These are phyloP conservation scores for Mycena sp. DNA, from an alignment of 1,284 basidiomycete species.

Conservation along the genomic window DNA sequence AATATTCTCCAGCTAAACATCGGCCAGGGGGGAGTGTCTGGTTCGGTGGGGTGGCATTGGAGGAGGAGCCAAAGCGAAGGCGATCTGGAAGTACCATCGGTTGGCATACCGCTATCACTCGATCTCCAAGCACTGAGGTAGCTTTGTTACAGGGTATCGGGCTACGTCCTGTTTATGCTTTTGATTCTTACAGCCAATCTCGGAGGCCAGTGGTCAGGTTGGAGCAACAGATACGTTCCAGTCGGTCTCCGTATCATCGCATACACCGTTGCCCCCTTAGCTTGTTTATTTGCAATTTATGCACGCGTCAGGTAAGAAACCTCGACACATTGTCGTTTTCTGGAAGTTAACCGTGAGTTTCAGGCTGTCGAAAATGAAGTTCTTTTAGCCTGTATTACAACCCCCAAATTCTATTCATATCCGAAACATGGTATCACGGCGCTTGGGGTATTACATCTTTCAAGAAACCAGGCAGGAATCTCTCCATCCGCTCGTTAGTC, in stretches of 20 bases:
- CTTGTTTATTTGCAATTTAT: conserved; percentile 51
- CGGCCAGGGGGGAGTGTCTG: conserved; percentile 65
- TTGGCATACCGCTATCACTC: conserved; percentile 35
- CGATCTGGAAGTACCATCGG: conserved; percentile 83
- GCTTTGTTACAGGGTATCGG: conserved; percentile 58
- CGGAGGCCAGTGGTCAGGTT: conserved; percentile 72
- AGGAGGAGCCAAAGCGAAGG: conserved; percentile 70
- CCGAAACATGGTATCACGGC: conserved; percentile 19
- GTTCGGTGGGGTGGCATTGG: conserved; percentile 72
- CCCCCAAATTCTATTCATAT: background rate
- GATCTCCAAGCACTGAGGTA: background rate
- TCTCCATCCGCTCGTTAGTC: conserved; percentile 86
- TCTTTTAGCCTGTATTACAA: background rate
- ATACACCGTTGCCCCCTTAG: conserved; percentile 62
- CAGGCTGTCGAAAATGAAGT: too few relatives aligned
- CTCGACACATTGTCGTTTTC: background rate
- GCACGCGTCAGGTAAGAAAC: conserved; percentile 53
- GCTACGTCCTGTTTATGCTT: conserved; percentile 67
- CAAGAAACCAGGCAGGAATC: conserved; percentile 91
- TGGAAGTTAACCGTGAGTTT: too few relatives aligned
- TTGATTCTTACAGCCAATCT: conserved; percentile 67
- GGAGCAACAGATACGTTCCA: conserved; percentile 52
- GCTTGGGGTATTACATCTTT: conserved; percentile 67
- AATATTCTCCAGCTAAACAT: background rate
- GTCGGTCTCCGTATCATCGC: conserved; percentile 56